Percentiles rank a stretch among this genome's conserved stretches.
Evolutionary conservation across 1,284 basidiomycete genomes (phyloP).

Genomic region (Vanrija pseudolonga): DNA sequence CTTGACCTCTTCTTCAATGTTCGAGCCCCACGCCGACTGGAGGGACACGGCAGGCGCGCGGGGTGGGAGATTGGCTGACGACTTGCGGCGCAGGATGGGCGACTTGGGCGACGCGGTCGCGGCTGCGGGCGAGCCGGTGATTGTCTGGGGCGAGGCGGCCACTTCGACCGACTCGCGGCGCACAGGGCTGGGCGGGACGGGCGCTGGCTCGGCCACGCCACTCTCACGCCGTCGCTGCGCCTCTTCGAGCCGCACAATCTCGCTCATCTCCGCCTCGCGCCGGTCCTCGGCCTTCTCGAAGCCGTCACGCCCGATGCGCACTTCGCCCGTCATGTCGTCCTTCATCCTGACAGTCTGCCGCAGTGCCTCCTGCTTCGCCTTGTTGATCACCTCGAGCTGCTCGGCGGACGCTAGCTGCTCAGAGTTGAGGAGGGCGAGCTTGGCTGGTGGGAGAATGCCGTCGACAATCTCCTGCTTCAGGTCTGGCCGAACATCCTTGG

Average conservation of each 20-base stretch:
- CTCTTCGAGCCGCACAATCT: constrained; percentile 8
- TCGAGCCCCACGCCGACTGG: constrained; percentile 16
- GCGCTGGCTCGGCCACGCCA: background rate
- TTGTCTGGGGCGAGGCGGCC: constrained; percentile 1
- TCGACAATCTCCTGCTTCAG: constrained; percentile 23
- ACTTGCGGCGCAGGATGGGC: background rate
- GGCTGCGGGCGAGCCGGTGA: background rate
- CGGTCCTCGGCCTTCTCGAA: constrained; percentile 33
- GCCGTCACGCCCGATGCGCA: constrained; percentile 40
- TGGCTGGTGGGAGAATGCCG: constrained; percentile 17
- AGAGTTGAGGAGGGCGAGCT: constrained; percentile 33
- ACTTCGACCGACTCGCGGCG: background rate
- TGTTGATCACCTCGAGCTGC: constrained; percentile 33
- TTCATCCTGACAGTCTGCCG: constrained; percentile 36
- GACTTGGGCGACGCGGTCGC: background rate
- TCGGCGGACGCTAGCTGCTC: constrained; percentile 37
- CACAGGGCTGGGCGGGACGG: background rate
- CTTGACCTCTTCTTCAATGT: background rate
- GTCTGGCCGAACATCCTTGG: constrained; percentile 26
- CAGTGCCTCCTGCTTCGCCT: constrained; percentile 28
- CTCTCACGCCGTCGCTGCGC: constrained; percentile 9
- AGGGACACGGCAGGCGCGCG: background rate
- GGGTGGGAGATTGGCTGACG: background rate
- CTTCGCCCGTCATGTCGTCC: constrained; percentile 15
- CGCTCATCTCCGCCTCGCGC: constrained; percentile 3